Evolutionary conservation across 179 eudicot species (phyloP).

Genomic region (Beta macrorhiza): DNA sequence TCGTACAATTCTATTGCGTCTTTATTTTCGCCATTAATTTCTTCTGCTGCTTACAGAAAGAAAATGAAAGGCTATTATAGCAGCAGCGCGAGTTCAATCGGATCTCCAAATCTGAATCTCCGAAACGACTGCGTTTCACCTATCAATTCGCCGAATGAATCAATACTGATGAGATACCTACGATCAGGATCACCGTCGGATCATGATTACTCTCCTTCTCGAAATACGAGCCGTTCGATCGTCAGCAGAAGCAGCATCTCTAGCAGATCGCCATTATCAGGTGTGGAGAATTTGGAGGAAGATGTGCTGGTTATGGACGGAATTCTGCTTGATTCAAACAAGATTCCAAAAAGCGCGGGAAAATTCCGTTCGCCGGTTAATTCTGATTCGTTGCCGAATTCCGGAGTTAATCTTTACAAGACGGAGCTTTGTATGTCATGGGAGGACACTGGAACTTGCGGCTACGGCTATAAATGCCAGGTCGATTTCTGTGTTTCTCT

Average conservation of each 20-base stretch:
- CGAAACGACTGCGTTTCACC: neutral
- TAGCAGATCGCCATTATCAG: neutral
- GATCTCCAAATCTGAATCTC: neutral
- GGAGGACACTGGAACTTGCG: conserved; percentile 44
- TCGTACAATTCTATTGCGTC: neutral
- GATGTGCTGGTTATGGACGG: conserved; percentile 45
- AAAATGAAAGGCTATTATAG: neutral
- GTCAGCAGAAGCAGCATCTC: conserved; percentile 3
- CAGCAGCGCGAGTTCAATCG: neutral
- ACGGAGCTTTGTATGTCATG: conserved; percentile 41
- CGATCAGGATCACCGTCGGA: conserved; percentile 4
- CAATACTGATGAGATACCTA: neutral
- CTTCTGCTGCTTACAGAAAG: neutral
- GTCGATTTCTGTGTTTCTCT: conserved; percentile 20
- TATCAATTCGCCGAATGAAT: neutral
- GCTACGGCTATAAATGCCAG: conserved; percentile 52
- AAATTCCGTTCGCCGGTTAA: conserved; percentile 33
- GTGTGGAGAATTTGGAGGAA: conserved; percentile 2
- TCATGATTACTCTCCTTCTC: neutral
- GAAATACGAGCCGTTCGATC: neutral
- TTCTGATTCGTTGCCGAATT: conserved; percentile 23
- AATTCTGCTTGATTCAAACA: conserved; percentile 28
- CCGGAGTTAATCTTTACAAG: conserved; percentile 29
- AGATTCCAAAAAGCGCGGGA: conserved; percentile 8
- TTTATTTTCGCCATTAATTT: neutral